Evolutionary conservation across 2,329 filamentous ascomycete genomes (phyloP).

Genomic region (Curvularia sp.): DNA sequence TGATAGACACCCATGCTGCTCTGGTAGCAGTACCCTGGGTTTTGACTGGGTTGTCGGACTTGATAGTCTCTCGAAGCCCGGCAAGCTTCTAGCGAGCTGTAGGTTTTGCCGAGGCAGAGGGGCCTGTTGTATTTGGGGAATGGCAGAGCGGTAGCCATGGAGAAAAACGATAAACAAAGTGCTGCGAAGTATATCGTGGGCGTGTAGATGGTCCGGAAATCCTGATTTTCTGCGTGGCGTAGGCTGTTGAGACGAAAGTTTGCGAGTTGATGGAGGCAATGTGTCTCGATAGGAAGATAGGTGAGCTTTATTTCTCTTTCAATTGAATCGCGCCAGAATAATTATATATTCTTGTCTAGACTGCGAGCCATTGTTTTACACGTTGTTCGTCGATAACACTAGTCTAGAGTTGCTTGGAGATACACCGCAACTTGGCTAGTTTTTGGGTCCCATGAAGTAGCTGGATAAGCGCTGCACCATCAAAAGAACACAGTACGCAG

Average conservation of each 20-base stretch:
- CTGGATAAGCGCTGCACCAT: too few relatives aligned
- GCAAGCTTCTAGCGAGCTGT: background rate
- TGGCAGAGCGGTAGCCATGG: background rate
- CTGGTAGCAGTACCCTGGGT: background rate
- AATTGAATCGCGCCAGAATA: background rate
- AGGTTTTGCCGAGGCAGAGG: background rate
- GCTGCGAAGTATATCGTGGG: conserved; percentile 1
- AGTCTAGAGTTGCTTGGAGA: too few relatives aligned
- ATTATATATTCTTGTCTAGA: too few relatives aligned
- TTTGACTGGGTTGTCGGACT: background rate
- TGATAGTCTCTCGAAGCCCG: background rate
- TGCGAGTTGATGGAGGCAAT: background rate
- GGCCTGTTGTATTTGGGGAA: background rate
- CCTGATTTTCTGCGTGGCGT: background rate
- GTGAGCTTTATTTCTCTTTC: background rate
- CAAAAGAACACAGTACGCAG: too few relatives aligned
- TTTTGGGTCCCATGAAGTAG: too few relatives aligned
- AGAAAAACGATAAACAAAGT: background rate
- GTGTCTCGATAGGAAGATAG: background rate
- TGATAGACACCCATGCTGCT: background rate
- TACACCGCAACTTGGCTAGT: too few relatives aligned
- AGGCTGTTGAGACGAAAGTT: background rate
- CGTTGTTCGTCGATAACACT: too few relatives aligned
- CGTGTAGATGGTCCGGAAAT: background rate
- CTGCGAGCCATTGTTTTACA: too few relatives aligned